Base-by-base conservation (phyloP, 2,329 filamentous ascomycete species). In the Aspergillus chevalieri region DNA sequence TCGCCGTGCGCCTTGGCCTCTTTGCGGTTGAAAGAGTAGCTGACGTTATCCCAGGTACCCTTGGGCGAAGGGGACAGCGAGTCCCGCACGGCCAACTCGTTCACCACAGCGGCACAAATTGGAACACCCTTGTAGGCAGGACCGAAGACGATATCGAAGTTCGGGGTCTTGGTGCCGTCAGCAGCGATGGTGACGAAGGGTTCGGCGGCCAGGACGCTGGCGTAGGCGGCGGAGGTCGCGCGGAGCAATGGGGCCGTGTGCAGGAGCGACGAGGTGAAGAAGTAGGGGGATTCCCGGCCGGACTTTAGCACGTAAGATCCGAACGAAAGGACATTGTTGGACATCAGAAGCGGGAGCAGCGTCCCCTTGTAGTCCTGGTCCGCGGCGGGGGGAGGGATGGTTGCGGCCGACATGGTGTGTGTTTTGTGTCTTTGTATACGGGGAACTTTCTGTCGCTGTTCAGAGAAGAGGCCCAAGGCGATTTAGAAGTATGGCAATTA, bases 91-190 rank as follows among this genome's bases (percentile, higher is more conserved):
- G 82, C 82, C 10, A 97, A 81, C 68, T 90, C 86, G 65, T 87
- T 81, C 34, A 85, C 79, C 14, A 89, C 85, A 2, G 87, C 80
- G 14, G 86, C 84, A 42, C 87, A 87, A n/a, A 97, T 81, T 1
- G 91, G 89, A 57, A 97, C 95, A 42, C 93, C 93, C 76, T 97
- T 98, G 79, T 97, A 98, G 8, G 93, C 92, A 2, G 93, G 92
- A 14, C 82, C 91, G 70, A 97, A 97, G 64, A 97, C 78, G 60
- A 97, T 80, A 67, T 97, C 92, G 69, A 94, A 82, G 55, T 75
- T 71, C 56, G 80, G 79, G 44, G 58, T 65, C 43, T 57, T 57
- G 30, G 59, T 56, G 50, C 62, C 59, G 48, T 69, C 60, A n/a
- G 71, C 65, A 43, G 57, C 55, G 56, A 56, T 62, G 36, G 59